Conservation (phyloP, 2,329 filamentous ascomycete genomes). For the Fusarium nurragi region DNA sequence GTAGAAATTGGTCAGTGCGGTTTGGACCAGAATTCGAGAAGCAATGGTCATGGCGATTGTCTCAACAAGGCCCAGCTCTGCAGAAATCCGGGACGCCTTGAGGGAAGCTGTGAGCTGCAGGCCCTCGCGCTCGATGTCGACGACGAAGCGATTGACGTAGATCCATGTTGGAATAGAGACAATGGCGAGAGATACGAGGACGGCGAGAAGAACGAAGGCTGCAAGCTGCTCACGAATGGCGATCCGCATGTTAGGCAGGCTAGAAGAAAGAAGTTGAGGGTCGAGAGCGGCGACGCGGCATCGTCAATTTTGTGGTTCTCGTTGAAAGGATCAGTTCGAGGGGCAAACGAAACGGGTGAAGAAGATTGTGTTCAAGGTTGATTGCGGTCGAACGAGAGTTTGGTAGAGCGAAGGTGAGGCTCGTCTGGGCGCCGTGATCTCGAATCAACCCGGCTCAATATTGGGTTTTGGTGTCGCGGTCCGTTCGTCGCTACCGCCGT, state of each 20-base stretch:
- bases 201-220: slow-evolving; percentile 78
- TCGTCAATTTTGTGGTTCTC: slow-evolving; percentile 34
- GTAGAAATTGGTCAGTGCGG: slow-evolving; percentile 62
- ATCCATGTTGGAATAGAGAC: slow-evolving; percentile 80
- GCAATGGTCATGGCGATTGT: slow-evolving; percentile 77
- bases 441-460: slow-evolving; percentile 1
- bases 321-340: slow-evolving; percentile 7
- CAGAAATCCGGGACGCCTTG: slow-evolving; percentile 83
- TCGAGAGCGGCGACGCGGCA: slow-evolving; percentile 41
- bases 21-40: slow-evolving; percentile 70
- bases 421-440: slow-evolving; percentile 4
- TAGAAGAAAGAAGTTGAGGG: slow-evolving; percentile 34
- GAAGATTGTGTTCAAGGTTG: slow-evolving; percentile 8
- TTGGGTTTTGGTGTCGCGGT: background rate
- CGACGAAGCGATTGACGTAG: slow-evolving; percentile 65
- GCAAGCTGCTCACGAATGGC: slow-evolving; percentile 89
- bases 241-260: slow-evolving; percentile 72
- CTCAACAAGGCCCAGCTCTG: slow-evolving; percentile 81
- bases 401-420: background rate
- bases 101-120: slow-evolving; percentile 84
- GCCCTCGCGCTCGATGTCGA: slow-evolving; percentile 64
- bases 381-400: background rate
- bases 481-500: slow-evolving; percentile 12
- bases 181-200: slow-evolving; percentile 78
- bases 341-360: slow-evolving; percentile 8